Conservation (phyloP, 2,329 filamentous ascomycete species). For the Didymellaceae sp. region DNA sequence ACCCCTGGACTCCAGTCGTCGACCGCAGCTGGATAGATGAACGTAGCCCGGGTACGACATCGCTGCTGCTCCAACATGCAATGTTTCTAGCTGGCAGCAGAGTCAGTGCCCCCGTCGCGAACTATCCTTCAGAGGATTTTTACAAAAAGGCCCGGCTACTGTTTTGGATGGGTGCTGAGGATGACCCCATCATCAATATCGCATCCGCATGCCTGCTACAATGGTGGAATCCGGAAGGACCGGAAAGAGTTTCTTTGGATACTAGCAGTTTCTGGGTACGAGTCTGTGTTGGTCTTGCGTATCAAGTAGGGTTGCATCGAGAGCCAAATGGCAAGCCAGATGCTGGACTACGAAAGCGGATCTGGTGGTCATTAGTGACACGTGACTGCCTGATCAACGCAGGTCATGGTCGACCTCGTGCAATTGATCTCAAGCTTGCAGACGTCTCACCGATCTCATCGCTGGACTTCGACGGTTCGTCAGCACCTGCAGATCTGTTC, state of each 20-base stretch:
- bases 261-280: slow-evolving; percentile 55
- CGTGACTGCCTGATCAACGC: slow-evolving; percentile 52
- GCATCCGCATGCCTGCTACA: slow-evolving; percentile 50
- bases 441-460: slow-evolving; percentile 49
- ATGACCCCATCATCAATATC: slow-evolving; percentile 51
- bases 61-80: slow-evolving; percentile 45
- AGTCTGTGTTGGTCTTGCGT: slow-evolving; percentile 51
- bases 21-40: slow-evolving; percentile 51
- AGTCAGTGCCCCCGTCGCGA: slow-evolving; percentile 45
- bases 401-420: slow-evolving; percentile 50
- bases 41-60: slow-evolving; percentile 32
- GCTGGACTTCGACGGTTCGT: slow-evolving; percentile 45
- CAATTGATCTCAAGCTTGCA: slow-evolving; percentile 50
- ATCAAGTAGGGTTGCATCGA: slow-evolving; percentile 54
- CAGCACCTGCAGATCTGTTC: slow-evolving; percentile 45
- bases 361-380: slow-evolving; percentile 55
- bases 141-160: slow-evolving; percentile 43
- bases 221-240: slow-evolving; percentile 54
- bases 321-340: slow-evolving; percentile 48
- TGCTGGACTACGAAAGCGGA: slow-evolving; percentile 45
- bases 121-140: slow-evolving; percentile 43
- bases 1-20: slow-evolving; percentile 52
- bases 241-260: slow-evolving; percentile 51
- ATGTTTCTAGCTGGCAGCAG: slow-evolving; percentile 53
- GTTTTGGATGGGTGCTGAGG: slow-evolving; percentile 46